Evolutionary conservation across 164 flowering plant genomes (phyloP), one percentile per base, ranked within the genome.

Genomic region (Buxus sempervirens): DNA sequence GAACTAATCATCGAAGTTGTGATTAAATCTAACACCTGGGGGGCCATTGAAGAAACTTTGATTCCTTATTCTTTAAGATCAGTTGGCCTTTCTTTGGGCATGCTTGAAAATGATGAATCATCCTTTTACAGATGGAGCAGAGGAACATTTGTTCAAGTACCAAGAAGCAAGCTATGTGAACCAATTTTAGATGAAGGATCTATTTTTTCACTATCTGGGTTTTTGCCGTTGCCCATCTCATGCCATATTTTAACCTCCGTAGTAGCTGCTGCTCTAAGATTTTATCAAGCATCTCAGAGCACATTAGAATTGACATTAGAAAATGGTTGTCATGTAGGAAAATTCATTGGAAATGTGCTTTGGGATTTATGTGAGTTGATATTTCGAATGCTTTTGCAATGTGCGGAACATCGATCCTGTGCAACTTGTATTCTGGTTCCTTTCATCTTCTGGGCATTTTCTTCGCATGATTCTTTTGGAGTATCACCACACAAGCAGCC

Each of bases 351-450:
- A 64, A 79, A 77, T 59, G 61, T 95, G 75, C 80, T 90, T 23
- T 84, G 88, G 86, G 84, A 86, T 81, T 77, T 95, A 24, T 89
- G 88, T 64, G 74, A 77, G 69, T 41, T 88, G 75, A 62, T 88
- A 58, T 69, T 86, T 27, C 73, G 41, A 65, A 77, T 93, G 86
- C 89, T 95, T 76, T 73, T 75, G 49, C 85, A 83, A 63, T 78
- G 82, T 77, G 51, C 68, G 27, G 94, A 90, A 58, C 83, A 81
- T 59, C 87, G 98, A 12, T 84, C 91, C 38, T 82, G 82, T 75
- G 81, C 89, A 58, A 78, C 81, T 74, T 67, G 74, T 22, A 75
- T 82, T 72, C 78, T 95, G 22, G 85, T 95, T 58, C 98, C 98
- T 4, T 71, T 57, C 41, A 79, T 89, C 71, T 82, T 92, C 63